Conservation (phyloP, 2,329 filamentous ascomycete genomes). For the Fusarium algeriense region DNA sequence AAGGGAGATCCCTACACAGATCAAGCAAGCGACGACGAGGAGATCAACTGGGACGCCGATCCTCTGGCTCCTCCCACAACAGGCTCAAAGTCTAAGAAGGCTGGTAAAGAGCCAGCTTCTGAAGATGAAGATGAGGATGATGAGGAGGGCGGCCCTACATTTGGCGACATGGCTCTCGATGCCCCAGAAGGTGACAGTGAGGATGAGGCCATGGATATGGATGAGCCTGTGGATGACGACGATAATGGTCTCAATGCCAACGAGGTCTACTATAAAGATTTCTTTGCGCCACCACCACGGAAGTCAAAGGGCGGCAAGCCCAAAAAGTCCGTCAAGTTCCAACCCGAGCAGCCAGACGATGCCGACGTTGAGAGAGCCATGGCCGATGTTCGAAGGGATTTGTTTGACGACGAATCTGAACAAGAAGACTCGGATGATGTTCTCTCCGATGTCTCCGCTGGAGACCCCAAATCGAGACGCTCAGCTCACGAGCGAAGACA, state of each 20-base stretch:
- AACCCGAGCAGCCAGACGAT: constrained; percentile 63
- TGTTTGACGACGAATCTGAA: constrained; percentile 85
- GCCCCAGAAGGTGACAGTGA: constrained; percentile 76
- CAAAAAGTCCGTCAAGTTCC: constrained; percentile 56
- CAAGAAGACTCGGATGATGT: constrained; percentile 73
- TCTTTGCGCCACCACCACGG: constrained; percentile 87
- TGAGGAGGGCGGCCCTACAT: constrained; percentile 84
- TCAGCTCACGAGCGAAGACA: constrained; percentile 90
- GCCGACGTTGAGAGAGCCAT: constrained; percentile 85
- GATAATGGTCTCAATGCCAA: constrained; percentile 80
- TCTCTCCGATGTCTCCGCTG: constrained; percentile 74
- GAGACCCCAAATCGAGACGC: constrained; percentile 77
- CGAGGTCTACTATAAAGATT: constrained; percentile 90
- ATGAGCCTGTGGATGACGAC: constrained; percentile 66
- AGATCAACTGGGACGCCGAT: constrained; percentile 88
- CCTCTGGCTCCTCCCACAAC: constrained; percentile 65
- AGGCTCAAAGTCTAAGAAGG: constrained; percentile 47
- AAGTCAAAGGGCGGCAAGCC: constrained; percentile 70
- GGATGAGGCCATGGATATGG: constrained; percentile 69
- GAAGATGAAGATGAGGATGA: constrained; percentile 67
- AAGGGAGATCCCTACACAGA: constrained; percentile 81
- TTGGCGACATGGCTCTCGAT: constrained; percentile 82
- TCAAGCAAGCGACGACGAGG: constrained; percentile 83
- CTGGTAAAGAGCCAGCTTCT: constrained; percentile 46
- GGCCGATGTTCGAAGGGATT: constrained; percentile 85